A percentile compares a stretch with the other conserved stretches of the same genome.
Conservation (phyloP, 352 stramenopile genomes). For the Phytophthora tubulina region DNA sequence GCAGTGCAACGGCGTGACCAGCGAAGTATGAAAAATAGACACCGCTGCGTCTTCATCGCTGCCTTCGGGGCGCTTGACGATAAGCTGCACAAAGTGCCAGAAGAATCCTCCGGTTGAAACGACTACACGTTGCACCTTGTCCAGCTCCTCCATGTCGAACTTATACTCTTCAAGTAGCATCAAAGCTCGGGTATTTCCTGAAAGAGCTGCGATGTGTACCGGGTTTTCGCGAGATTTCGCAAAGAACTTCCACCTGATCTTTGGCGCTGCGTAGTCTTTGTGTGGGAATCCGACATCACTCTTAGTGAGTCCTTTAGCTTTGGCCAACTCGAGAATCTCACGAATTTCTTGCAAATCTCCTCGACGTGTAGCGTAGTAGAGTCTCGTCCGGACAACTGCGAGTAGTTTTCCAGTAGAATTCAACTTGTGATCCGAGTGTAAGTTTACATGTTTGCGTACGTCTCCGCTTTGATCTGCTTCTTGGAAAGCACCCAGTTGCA, state of each 20-base stretch:
- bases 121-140: constrained; percentile 74
- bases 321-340: constrained; percentile 52
- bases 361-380: constrained; percentile 70
- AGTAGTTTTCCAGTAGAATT: constrained; percentile 54
- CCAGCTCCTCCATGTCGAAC: constrained; percentile 60
- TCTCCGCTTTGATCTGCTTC: constrained; percentile 70
- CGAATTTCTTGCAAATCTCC: constrained; percentile 67
- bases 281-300: constrained; percentile 56
- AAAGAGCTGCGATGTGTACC: constrained; percentile 67
- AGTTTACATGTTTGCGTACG: constrained; percentile 51
- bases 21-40: constrained; percentile 57
- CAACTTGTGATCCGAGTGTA: constrained; percentile 22
- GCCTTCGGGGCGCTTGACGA: constrained; percentile 45
- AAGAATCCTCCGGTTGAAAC: constrained; percentile 77
- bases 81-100: constrained; percentile 66
- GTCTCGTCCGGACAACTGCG: constrained; percentile 53
- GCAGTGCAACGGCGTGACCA: constrained; percentile 55
- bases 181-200: constrained; percentile 69
- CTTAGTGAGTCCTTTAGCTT: constrained; percentile 35
- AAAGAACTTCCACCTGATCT: constrained; percentile 61
- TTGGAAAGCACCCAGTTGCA: constrained; percentile 75
- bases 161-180: constrained; percentile 55
- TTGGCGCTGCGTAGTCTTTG: constrained; percentile 50
- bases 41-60: constrained; percentile 39
- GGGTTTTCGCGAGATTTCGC: constrained; percentile 70